These are phyloP conservation scores for Heterobasidion annosum DNA, from an alignment of 1,284 basidiomycete species.

Conservation along the genomic window DNA sequence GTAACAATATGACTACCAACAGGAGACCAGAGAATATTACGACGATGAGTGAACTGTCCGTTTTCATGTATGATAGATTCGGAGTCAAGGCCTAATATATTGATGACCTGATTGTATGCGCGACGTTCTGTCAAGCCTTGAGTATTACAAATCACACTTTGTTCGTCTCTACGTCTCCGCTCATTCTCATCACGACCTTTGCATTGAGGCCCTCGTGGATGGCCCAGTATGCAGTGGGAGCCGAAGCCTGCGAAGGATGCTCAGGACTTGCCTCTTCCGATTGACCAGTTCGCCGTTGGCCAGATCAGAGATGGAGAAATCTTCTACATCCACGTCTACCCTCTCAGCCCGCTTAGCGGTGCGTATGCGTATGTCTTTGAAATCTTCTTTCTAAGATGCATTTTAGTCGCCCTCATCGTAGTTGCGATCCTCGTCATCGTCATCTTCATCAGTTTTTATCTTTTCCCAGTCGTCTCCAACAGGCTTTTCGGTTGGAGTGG, in stretches of 20 bases:
- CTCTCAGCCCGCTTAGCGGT: slow-evolving; percentile 7
- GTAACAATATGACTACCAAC: too few relatives aligned
- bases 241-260: slow-evolving; percentile 5
- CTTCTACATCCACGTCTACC: slow-evolving; percentile 7
- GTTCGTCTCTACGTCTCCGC: too few relatives aligned
- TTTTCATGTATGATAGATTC: too few relatives aligned
- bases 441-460: slow-evolving; percentile 8
- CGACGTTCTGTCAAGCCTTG: too few relatives aligned
- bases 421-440: slow-evolving; percentile 4
- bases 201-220: not conserved
- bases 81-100: too few relatives aligned
- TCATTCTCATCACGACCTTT: too few relatives aligned
- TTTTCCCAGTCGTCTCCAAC: slow-evolving; percentile 5
- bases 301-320: slow-evolving; percentile 6
- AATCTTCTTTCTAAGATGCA: not conserved
- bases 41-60: too few relatives aligned
- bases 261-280: not conserved
- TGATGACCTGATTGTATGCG: too few relatives aligned
- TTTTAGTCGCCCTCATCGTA: not conserved
- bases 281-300: slow-evolving; percentile 8
- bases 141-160: too few relatives aligned
- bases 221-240: not conserved
- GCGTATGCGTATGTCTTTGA: not conserved
- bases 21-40: too few relatives aligned
- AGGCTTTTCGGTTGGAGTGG: not conserved